Conservation (phyloP, 805 yeast genomes). For the Metschnikowia baotianmanensis region DNA sequence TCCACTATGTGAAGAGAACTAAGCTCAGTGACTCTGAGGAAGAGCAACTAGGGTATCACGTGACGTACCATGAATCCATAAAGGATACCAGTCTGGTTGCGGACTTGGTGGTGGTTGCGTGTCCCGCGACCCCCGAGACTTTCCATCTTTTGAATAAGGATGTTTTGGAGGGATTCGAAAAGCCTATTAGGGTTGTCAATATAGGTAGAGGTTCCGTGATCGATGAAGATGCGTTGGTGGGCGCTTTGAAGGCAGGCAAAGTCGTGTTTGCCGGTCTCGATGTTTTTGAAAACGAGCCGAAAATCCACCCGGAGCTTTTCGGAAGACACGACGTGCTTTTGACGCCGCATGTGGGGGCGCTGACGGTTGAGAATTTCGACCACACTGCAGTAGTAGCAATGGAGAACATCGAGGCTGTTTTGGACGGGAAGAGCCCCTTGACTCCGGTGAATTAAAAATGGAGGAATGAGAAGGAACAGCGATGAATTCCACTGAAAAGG, state of each 20-base stretch:
- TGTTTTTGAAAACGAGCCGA: constrained; percentile 66
- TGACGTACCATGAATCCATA: constrained; percentile 38
- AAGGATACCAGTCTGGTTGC: constrained; percentile 36
- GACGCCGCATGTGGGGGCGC: constrained; percentile 71
- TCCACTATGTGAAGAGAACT: constrained; percentile 60
- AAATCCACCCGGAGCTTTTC: constrained; percentile 46
- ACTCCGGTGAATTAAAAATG: constrained; percentile 14
- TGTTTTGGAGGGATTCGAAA: constrained; percentile 45
- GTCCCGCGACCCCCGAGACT: constrained; percentile 65
- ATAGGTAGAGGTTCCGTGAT: constrained; percentile 74
- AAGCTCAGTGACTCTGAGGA: constrained; percentile 35
- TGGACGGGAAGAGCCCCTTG: constrained; percentile 32
- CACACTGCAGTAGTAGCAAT: constrained; percentile 52
- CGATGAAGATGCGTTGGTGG: constrained; percentile 62
- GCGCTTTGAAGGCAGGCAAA: constrained; percentile 58
- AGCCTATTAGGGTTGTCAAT: constrained; percentile 63
- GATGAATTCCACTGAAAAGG: too few relatives aligned
- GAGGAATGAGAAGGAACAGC: too few relatives aligned
- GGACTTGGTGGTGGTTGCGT: constrained; percentile 62
- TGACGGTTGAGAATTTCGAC: constrained; percentile 40
- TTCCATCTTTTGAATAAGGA: constrained; percentile 49
- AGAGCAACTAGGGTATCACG: constrained; percentile 42
- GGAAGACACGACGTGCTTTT: constrained; percentile 61
- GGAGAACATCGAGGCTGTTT: constrained; percentile 49
- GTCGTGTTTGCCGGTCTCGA: constrained; percentile 69